These are phyloP conservation scores for Dactylellina sp. DNA, from an alignment of 2,329 filamentous ascomycete genomes.

Conservation along the genomic window DNA sequence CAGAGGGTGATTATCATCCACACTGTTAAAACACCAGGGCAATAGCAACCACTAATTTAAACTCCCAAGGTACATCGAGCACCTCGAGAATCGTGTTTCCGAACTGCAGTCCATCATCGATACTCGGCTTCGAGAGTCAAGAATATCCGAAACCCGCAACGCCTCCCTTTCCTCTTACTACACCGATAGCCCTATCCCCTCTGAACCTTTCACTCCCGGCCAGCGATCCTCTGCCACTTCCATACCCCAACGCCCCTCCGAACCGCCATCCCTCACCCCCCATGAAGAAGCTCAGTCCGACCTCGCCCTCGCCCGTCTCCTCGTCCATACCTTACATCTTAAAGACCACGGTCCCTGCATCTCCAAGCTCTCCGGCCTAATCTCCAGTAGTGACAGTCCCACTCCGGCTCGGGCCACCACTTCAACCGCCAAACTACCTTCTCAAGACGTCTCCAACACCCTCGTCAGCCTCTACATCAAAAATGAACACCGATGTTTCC, in stretches of 20 bases:
- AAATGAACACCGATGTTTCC: slow-evolving; percentile 45
- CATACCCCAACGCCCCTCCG: neutral
- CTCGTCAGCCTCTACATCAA: slow-evolving; percentile 19
- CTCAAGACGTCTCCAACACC: neutral
- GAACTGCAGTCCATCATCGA: slow-evolving; percentile 52
- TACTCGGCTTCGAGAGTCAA: slow-evolving; percentile 28
- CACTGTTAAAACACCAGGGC: neutral
- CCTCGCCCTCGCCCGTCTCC: slow-evolving; percentile 39
- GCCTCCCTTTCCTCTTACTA: slow-evolving; percentile 26
- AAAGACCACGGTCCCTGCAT: slow-evolving; percentile 43
- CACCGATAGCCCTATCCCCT: slow-evolving; percentile 27
- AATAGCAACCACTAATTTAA: neutral
- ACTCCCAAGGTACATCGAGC: slow-evolving; percentile 30
- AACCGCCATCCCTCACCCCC: neutral
- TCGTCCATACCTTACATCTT: slow-evolving; percentile 47
- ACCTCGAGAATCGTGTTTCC: slow-evolving; percentile 38
- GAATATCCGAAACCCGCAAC: slow-evolving; percentile 12
- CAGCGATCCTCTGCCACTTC: slow-evolving; percentile 45
- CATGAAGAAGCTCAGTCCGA: slow-evolving; percentile 9
- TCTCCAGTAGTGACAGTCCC: slow-evolving; percentile 31
- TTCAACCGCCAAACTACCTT: slow-evolving; percentile 10
- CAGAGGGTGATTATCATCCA: slow-evolving; percentile 23
- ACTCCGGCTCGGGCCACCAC: neutral
- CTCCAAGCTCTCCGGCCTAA: slow-evolving; percentile 42
- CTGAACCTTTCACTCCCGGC: slow-evolving; percentile 28